Base-by-base conservation (phyloP, 2,329 filamentous ascomycete species). In the Trichoderma atroviride region DNA sequence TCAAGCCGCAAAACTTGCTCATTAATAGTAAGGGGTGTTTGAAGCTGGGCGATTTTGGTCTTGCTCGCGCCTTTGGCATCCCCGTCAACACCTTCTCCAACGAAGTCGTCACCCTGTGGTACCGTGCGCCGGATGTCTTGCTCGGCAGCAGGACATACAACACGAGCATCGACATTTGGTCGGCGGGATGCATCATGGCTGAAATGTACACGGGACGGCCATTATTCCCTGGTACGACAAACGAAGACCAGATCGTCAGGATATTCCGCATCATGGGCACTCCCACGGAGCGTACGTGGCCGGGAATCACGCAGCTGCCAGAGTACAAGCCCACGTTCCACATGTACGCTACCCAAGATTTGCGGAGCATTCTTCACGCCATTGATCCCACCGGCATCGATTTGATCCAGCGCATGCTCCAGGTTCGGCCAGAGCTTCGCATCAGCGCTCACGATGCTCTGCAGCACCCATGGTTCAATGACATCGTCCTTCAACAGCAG, bases 101-200 rank as follows among this genome's bases (percentile, higher is more conserved):
- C 80, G 95, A 98, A 81, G 95, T 98, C 69, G 95, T 98, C 55
- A 98, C 96, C 0, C 86, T 98, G 22, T 98, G 95, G 95, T 99
- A 99, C 80, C 92, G 96, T 55, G 96, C 96, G 0, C 96, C 96
- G 0, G 96, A 99, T 76, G 96, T 99, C 58, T 87, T 99, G 63
- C 87, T 99, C 57, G 96, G 96, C 64, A 96, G 92, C 76, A 86
- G 96, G 73, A 98, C 96, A 27, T 99, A 99, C 84, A 99, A 97
- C 82, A 99, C 96, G n/a, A 97, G 93, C 82, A 98, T 99, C 79
- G 96, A 99, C 77, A 98, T 99, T 78, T 99, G 96, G 96, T 97
- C 93, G 7, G 96, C 96, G 7, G 96, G 96, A 69, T 99, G 96
- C 81, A 99, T 99, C 84, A 98, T 99, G 96, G 96, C 96, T 11